phyloP scores from a whole-genome alignment of 2,329 filamentous ascomycete species.

The Paraphaeosphaeria minitans region DNA sequence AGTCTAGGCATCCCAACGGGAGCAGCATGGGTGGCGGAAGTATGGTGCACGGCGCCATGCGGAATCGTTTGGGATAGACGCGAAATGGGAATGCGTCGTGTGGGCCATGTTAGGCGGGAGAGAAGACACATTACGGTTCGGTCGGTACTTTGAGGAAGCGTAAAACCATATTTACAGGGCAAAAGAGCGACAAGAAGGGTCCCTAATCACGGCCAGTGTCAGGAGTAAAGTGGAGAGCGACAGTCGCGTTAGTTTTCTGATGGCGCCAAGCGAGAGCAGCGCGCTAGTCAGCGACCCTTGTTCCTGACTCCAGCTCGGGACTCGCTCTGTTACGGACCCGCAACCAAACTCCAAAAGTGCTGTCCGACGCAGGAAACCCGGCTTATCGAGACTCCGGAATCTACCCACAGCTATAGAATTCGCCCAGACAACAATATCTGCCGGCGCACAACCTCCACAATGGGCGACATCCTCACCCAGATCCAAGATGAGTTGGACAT shows the following conservation, averaged over 20 bases:
- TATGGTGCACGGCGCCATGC: constrained; percentile 31
- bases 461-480: constrained; percentile 80
- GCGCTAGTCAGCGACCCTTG: constrained; percentile 23
- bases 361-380: neutral
- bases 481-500: constrained; percentile 85
- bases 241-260: constrained; percentile 26
- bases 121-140: constrained; percentile 35
- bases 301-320: neutral
- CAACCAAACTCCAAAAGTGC: neutral
- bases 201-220: neutral
- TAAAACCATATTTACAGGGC: constrained; percentile 31
- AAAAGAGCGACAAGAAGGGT: constrained; percentile 14
- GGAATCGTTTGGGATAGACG: constrained; percentile 26
- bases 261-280: constrained; percentile 16
- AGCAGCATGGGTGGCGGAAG: constrained; percentile 28
- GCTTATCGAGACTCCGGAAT: neutral
- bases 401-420: neutral
- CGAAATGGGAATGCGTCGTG: constrained; percentile 24
- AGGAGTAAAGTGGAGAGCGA: constrained; percentile 3
- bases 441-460: constrained; percentile 41
- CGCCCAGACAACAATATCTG: neutral
- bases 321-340: neutral
- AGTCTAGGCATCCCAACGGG: constrained; percentile 36
- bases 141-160: neutral
- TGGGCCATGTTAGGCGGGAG: constrained; percentile 30